A percentile compares a stretch with the other conserved stretches of the same genome.
phyloP scores from a whole-genome alignment of 2,329 filamentous ascomycete genomes.

The Sphaerulina musiva region DNA sequence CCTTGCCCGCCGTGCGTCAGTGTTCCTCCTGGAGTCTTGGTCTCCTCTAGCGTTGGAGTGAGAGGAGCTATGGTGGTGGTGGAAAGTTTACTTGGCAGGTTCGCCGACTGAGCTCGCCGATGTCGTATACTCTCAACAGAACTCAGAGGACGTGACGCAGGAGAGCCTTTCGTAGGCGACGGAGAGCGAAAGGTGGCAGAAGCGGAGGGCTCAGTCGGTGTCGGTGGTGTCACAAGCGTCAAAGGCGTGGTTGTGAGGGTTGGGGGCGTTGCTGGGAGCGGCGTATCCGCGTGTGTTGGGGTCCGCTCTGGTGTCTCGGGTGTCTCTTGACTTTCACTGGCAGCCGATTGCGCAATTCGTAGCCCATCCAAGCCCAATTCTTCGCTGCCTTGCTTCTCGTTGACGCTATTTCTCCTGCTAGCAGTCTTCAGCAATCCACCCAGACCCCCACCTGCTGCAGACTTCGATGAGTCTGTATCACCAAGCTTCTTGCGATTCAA shows the following conservation, averaged over 20 bases:
- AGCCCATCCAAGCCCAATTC: background rate
- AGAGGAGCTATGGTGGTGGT: conserved; percentile 65
- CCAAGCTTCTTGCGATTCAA: conserved; percentile 44
- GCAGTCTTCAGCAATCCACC: conserved; percentile 40
- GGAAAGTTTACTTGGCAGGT: conserved; percentile 74
- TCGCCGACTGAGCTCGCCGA: conserved; percentile 30
- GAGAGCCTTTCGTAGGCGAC: conserved; percentile 42
- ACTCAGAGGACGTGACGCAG: conserved; percentile 19
- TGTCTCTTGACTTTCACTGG: conserved; percentile 14
- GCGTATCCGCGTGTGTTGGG: conserved; percentile 32
- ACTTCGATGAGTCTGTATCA: conserved; percentile 36
- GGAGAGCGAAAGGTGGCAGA: conserved; percentile 19
- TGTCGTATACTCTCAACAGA: conserved; percentile 31
- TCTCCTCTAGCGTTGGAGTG: conserved; percentile 68
- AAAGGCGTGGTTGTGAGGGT: conserved; percentile 43
- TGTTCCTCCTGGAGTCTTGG: conserved; percentile 53
- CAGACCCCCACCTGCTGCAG: conserved; percentile 38
- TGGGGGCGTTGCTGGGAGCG: conserved; percentile 35
- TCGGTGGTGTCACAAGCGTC: conserved; percentile 59
- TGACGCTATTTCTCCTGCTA: conserved; percentile 31
- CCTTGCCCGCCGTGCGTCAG: conserved; percentile 38
- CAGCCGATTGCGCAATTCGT: background rate
- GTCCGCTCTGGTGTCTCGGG: conserved; percentile 23
- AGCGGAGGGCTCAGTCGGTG: conserved; percentile 45
- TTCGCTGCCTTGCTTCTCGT: conserved; percentile 28